These are phyloP conservation scores for Geoglossum cookeanum DNA, from an alignment of 2,329 filamentous ascomycete genomes.

Conservation along the genomic window DNA sequence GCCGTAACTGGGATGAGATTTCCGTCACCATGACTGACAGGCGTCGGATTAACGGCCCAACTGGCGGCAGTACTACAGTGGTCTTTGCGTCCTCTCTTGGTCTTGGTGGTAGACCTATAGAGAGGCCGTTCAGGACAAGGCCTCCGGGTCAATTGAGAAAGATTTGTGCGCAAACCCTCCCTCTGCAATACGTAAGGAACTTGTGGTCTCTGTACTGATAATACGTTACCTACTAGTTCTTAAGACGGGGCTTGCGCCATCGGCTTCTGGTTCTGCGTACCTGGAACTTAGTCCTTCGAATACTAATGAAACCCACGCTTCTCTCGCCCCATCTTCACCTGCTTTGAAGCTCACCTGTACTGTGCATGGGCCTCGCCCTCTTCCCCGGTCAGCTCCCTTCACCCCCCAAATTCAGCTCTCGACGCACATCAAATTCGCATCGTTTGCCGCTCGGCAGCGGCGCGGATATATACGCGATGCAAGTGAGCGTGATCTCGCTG, in stretches of 20 bases:
- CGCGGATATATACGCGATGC: slow-evolving; percentile 74
- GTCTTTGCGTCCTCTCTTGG: slow-evolving; percentile 39
- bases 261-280: slow-evolving; percentile 84
- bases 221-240: slow-evolving; percentile 40
- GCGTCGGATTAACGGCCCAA: slow-evolving; percentile 75
- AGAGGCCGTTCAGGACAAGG: slow-evolving; percentile 36
- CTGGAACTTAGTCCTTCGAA: slow-evolving; percentile 42
- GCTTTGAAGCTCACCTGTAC: slow-evolving; percentile 84
- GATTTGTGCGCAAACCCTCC: slow-evolving; percentile 48
- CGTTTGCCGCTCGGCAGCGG: slow-evolving; percentile 69
- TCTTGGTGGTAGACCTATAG: slow-evolving; percentile 24
- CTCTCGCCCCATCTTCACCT: slow-evolving; percentile 34
- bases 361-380: slow-evolving; percentile 78
- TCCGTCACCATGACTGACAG: slow-evolving; percentile 53
- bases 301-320: slow-evolving; percentile 27
- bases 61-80: slow-evolving; percentile 55
- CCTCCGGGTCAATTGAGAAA: slow-evolving; percentile 56
- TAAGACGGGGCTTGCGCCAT: slow-evolving; percentile 80
- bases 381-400: slow-evolving; percentile 79
- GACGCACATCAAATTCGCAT: slow-evolving; percentile 90
- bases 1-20: not conserved
- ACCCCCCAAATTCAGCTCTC: slow-evolving; percentile 81
- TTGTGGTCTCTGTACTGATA: slow-evolving; percentile 10
- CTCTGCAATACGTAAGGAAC: not conserved
- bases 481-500: slow-evolving; percentile 71